Percentiles rank a stretch among this genome's conserved stretches.
Conservation (phyloP, 768 basidiomycete species). For the Kwoniella bestiolae region DNA sequence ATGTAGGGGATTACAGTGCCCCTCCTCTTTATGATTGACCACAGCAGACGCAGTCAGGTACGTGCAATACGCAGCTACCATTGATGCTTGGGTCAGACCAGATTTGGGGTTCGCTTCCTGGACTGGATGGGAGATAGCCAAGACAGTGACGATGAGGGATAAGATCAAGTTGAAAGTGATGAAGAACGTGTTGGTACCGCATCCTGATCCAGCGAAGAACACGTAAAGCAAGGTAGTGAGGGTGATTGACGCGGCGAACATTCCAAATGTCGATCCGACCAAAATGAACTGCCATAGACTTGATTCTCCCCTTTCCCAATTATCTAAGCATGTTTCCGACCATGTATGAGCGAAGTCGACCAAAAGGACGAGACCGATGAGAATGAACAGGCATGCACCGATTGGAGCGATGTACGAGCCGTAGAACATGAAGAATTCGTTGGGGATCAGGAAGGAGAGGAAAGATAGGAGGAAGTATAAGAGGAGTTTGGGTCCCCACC, state of each 20-base stretch:
- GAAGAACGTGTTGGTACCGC: slow-evolving; percentile 93
- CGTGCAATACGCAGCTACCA: slow-evolving; percentile 97
- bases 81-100: slow-evolving; percentile 89
- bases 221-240: slow-evolving; percentile 86
- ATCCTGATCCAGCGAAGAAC: slow-evolving; percentile 85
- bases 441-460: slow-evolving; percentile 91
- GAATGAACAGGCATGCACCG: slow-evolving; percentile 92
- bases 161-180: slow-evolving; percentile 90
- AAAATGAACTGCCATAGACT: slow-evolving; percentile 96
- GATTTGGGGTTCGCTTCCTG: slow-evolving; percentile 93
- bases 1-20: slow-evolving; percentile 83
- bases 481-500: slow-evolving; percentile 98
- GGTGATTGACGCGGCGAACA: slow-evolving; percentile 82
- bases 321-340: slow-evolving; percentile 95
- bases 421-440: slow-evolving; percentile 98
- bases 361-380: slow-evolving; percentile 93
- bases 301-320: slow-evolving; percentile 87
- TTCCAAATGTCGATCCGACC: slow-evolving; percentile 84
- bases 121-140: slow-evolving; percentile 80
- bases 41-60: slow-evolving; percentile 94
- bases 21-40: slow-evolving; percentile 79
- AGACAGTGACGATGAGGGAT: slow-evolving; percentile 74
- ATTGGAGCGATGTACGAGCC: slow-evolving; percentile 86
- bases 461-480: slow-evolving; percentile 81
- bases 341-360: slow-evolving; percentile 99